phyloP scores from a whole-genome alignment of 1,139 yeast genomes.

The Suhomyces ambrosiae region DNA sequence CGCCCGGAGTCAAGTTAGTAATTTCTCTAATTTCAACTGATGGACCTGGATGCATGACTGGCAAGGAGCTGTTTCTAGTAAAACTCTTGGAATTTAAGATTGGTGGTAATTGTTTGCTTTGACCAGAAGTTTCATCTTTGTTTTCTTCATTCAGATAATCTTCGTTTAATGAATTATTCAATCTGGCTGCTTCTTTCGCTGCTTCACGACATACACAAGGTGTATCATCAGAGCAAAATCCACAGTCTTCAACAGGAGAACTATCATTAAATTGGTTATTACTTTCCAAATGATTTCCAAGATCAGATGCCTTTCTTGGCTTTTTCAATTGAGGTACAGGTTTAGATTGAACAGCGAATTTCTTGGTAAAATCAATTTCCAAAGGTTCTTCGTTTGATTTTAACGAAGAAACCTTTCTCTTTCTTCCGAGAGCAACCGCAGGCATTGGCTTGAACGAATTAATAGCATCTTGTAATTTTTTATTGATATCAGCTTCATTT shows the following conservation, averaged over 20 bases:
- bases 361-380: slow-evolving; percentile 59
- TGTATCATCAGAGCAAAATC: slow-evolving; percentile 89
- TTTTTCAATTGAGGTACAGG: slow-evolving; percentile 12
- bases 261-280: slow-evolving; percentile 32
- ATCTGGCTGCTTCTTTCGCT: slow-evolving; percentile 57
- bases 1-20: slow-evolving; percentile 46
- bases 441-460: slow-evolving; percentile 55
- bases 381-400: slow-evolving; percentile 12
- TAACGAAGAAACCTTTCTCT: slow-evolving; percentile 22
- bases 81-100: slow-evolving; percentile 27
- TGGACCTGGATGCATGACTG: slow-evolving; percentile 71
- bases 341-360: slow-evolving; percentile 28
- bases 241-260: slow-evolving; percentile 78
- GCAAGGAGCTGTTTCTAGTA: slow-evolving; percentile 41
- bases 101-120: slow-evolving; percentile 38
- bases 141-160: slow-evolving; percentile 18
- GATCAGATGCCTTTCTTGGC: slow-evolving; percentile 10
- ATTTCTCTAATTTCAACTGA: slow-evolving; percentile 53
- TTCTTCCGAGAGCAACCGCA: slow-evolving; percentile 57
- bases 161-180: slow-evolving; percentile 32
- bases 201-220: slow-evolving; percentile 93
- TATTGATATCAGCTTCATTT: slow-evolving; percentile 12
- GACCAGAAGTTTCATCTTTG: slow-evolving; percentile 15
- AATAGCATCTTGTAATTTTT: slow-evolving; percentile 35
- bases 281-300: slow-evolving; percentile 9